phyloP scores from a whole-genome alignment of 306 rosid genomes.

The Pachyrhizus erosus region DNA sequence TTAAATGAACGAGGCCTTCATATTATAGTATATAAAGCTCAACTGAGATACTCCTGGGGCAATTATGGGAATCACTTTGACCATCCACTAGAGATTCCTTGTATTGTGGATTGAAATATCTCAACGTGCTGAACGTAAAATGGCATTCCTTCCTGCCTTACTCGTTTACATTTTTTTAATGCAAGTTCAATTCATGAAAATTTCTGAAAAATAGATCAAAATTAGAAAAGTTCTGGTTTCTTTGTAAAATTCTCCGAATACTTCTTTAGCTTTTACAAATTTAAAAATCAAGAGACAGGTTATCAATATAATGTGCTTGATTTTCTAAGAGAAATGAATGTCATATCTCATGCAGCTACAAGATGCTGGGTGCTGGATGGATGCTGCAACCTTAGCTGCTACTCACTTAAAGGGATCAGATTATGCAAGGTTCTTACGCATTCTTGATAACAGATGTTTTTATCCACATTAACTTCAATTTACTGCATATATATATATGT shows the following conservation, averaged over 20 bases:
- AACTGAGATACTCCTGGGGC: constrained; percentile 16
- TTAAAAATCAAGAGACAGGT: constrained; percentile 12
- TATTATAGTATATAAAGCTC: neutral
- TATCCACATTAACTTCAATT: constrained; percentile 27
- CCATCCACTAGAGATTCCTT: constrained; percentile 1
- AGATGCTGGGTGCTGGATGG: constrained; percentile 99
- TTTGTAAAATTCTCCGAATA: constrained; percentile 6
- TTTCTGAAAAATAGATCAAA: neutral
- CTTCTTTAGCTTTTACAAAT: constrained; percentile 11
- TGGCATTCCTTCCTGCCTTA: constrained; percentile 12
- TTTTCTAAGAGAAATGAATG: constrained; percentile 41
- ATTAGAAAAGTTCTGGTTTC: neutral
- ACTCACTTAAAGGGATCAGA: constrained; percentile 91
- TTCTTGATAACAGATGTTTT: constrained; percentile 17
- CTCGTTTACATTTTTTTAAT: constrained; percentile 2
- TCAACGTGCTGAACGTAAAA: neutral
- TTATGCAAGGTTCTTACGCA: constrained; percentile 81
- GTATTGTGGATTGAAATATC: neutral
- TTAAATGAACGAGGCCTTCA: neutral
- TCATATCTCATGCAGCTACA: constrained; percentile 79
- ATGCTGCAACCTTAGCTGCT: constrained; percentile 99
- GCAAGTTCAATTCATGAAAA: constrained; percentile 5
- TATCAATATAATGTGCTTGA: constrained; percentile 30
- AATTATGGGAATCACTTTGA: constrained; percentile 21
- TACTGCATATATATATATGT: neutral